These are phyloP conservation scores for Chlorencoelia australis DNA, from an alignment of 2,329 filamentous ascomycete species.

Conservation along the genomic window DNA sequence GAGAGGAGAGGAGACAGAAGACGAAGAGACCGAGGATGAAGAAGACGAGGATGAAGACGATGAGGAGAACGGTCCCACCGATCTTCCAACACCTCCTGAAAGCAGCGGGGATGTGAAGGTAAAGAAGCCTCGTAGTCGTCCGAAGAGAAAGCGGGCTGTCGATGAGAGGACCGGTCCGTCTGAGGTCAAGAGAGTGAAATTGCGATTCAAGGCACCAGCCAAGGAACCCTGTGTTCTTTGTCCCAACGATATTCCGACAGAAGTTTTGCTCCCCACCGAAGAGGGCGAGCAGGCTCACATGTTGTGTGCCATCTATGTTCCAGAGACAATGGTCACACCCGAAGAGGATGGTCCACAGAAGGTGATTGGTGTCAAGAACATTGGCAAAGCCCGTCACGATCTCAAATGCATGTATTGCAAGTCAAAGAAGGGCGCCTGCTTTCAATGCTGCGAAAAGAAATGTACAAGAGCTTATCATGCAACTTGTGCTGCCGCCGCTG, in stretches of 20 bases:
- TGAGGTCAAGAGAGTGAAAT: slow-evolving; percentile 61
- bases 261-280: slow-evolving; percentile 77
- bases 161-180: slow-evolving; percentile 31
- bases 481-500: slow-evolving; percentile 84
- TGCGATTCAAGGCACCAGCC: slow-evolving; percentile 57
- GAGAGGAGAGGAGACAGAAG: slow-evolving; percentile 78
- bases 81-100: slow-evolving; percentile 66
- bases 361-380: slow-evolving; percentile 68
- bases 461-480: slow-evolving; percentile 90
- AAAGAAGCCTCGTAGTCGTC: slow-evolving; percentile 36
- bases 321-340: slow-evolving; percentile 79
- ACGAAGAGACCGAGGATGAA: slow-evolving; percentile 63
- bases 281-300: slow-evolving; percentile 81
- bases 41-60: slow-evolving; percentile 50
- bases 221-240: slow-evolving; percentile 84
- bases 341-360: slow-evolving; percentile 57
- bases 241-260: slow-evolving; percentile 76
- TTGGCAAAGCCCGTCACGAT: slow-evolving; percentile 78
- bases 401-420: slow-evolving; percentile 94
- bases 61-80: slow-evolving; percentile 51
- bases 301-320: slow-evolving; percentile 81
- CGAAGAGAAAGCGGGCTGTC: slow-evolving; percentile 58
- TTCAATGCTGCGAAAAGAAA: slow-evolving; percentile 93
- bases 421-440: slow-evolving; percentile 88
- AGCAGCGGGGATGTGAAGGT: slow-evolving; percentile 61